These are phyloP conservation scores for Saccharomycopsis capsularis DNA, from an alignment of 805 yeast species.

Conservation along the genomic window DNA sequence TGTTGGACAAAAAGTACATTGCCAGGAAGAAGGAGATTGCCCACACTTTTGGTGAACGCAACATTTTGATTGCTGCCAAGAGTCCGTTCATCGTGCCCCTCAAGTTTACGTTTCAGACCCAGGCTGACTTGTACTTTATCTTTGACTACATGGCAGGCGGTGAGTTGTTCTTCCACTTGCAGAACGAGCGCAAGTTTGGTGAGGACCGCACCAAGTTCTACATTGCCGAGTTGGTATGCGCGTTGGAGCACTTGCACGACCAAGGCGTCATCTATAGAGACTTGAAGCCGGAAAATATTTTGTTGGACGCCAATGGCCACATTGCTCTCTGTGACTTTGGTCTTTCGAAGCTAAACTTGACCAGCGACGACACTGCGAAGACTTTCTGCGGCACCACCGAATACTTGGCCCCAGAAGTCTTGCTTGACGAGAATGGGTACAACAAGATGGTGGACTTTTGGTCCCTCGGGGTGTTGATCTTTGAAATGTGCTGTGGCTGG, in stretches of 20 bases:
- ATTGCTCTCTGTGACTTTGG: conserved; percentile 98
- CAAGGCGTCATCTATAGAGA: conserved; percentile 95
- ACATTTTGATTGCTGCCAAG: conserved; percentile 86
- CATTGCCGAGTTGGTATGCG: conserved; percentile 90
- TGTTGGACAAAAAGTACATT: conserved; percentile 86
- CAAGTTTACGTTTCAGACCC: conserved; percentile 95
- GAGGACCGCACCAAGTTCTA: conserved; percentile 95
- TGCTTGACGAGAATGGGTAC: conserved; percentile 92
- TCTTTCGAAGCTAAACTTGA: conserved; percentile 83
- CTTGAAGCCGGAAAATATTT: conserved; percentile 92
- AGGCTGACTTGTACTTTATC: conserved; percentile 82
- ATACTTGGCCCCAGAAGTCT: conserved; percentile 93
- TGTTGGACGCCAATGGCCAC: conserved; percentile 94
- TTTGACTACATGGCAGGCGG: conserved; percentile 99
- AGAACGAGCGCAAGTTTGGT: conserved; percentile 88
- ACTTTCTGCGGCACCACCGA: conserved; percentile 99
- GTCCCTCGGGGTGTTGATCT: conserved; percentile 94
- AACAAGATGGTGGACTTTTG: conserved; percentile 99
- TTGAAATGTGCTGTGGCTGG: conserved; percentile 99
- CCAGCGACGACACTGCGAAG: conserved; percentile 80
- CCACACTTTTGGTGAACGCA: conserved; percentile 95
- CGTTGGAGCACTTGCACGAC: conserved; percentile 90
- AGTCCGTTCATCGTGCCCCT: conserved; percentile 94
- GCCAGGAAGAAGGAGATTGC: conserved; percentile 97
- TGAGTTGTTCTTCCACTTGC: conserved; percentile 93